A percentile compares a stretch with the other conserved stretches of the same genome.
Conservation (phyloP, 2,329 filamentous ascomycete genomes). For the Fusarium lyarnte region DNA sequence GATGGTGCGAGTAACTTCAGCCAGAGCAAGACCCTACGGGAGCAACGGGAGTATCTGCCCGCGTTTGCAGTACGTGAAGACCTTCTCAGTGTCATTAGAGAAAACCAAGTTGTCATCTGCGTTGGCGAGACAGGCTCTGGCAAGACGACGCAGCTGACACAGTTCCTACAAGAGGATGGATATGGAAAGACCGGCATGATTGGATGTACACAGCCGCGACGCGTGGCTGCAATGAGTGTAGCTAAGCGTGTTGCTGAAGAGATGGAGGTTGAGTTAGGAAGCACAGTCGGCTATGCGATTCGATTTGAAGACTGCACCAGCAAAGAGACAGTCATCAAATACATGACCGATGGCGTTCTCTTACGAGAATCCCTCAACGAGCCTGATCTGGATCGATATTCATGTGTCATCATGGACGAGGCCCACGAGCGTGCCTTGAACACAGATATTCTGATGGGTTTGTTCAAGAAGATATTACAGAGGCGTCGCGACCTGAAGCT, state of each 20-base stretch:
- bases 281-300: conserved; percentile 93
- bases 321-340: conserved; percentile 95
- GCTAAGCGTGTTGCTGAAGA: conserved; percentile 98
- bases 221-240: conserved; percentile 98
- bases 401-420: conserved; percentile 99
- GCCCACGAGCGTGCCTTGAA: conserved; percentile 97
- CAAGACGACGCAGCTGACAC: conserved; percentile 96
- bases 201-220: conserved; percentile 93
- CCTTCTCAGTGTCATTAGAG: conserved; percentile 86
- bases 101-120: conserved; percentile 97
- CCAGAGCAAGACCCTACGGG: conserved; percentile 86
- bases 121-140: conserved; percentile 97
- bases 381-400: conserved; percentile 92
- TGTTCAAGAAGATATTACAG: conserved; percentile 96
- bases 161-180: conserved; percentile 95
- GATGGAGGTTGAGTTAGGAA: conserved; percentile 93
- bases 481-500: conserved; percentile 90
- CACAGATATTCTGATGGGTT: conserved; percentile 95
- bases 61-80: conserved; percentile 98
- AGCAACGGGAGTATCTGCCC: conserved; percentile 92
- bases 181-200: conserved; percentile 91
- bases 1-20: conserved; percentile 92
- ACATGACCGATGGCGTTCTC: conserved; percentile 98
- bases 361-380: conserved; percentile 93
- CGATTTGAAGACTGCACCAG: conserved; percentile 98